Conservation (phyloP, 78 protist genomes). For the Pigoraptor vietnamica region DNA sequence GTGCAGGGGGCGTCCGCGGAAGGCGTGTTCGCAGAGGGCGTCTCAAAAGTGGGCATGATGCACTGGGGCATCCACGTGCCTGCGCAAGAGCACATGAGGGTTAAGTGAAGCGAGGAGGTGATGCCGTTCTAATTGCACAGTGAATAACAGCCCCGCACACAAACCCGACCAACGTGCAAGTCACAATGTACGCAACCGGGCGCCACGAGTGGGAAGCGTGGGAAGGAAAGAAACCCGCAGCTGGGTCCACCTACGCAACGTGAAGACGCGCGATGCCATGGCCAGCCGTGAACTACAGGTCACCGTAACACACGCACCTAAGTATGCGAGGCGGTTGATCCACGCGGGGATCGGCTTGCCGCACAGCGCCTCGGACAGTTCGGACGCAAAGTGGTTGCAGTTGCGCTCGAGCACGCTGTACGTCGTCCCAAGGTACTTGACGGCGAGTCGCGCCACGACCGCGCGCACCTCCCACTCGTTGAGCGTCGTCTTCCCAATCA, state of each 20-base stretch:
- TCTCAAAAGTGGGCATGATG: not conserved
- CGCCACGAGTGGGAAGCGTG: no score
- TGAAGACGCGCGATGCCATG: not conserved
- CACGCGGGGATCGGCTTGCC: not conserved
- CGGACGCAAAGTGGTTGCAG: constrained; percentile 4
- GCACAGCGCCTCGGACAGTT: not conserved
- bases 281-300: not conserved
- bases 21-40: no score
- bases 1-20: no score
- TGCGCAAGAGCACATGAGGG: not conserved
- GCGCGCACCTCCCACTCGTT: not conserved
- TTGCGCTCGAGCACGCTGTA: not conserved
- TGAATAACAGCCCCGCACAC: not conserved
- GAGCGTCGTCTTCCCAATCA: not conserved
- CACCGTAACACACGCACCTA: not conserved
- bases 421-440: not conserved
- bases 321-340: not conserved
- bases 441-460: not conserved
- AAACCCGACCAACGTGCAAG: no score
- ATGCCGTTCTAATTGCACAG: not conserved
- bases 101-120: not conserved
- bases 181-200: no score
- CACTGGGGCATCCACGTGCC: not conserved
- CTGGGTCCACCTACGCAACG: no score
- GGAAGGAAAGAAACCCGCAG: no score